Conservation (phyloP, 371 early-diverging fungal genomes). For the Apophysomyces elegans region DNA sequence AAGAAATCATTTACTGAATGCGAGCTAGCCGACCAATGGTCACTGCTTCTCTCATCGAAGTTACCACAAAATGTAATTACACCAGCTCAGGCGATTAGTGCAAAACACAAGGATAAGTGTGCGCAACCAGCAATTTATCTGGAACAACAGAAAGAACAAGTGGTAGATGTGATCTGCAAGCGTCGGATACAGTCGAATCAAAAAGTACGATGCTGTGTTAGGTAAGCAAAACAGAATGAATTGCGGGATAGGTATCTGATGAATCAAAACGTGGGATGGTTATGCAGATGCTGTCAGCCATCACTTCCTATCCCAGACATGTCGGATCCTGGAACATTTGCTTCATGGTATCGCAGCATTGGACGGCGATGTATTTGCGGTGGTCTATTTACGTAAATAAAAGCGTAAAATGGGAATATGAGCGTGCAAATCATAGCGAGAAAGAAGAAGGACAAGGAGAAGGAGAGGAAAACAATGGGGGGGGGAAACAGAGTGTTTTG, state of each 20-base stretch:
- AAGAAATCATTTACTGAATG: not conserved
- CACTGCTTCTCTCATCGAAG: conserved; percentile 16
- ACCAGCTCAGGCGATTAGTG: conserved; percentile 22
- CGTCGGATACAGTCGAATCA: conserved; percentile 23
- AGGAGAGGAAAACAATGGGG: not conserved
- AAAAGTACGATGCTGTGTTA: conserved; percentile 29
- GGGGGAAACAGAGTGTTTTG: not conserved
- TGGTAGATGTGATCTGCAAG: conserved; percentile 43
- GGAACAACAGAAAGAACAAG: conserved; percentile 24
- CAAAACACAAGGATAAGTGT: conserved; percentile 35
- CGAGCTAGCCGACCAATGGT: conserved; percentile 14
- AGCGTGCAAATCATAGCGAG: not conserved
- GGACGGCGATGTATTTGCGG: conserved; percentile 45
- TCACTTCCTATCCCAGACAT: conserved; percentile 19
- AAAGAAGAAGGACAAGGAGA: too few relatives aligned
- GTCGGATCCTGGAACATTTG: conserved; percentile 33
- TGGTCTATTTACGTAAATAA: conserved; percentile 35
- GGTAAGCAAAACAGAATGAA: conserved; percentile 19
- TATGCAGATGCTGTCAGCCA: conserved; percentile 36
- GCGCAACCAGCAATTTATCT: conserved; percentile 44
- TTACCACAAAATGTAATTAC: conserved; percentile 19
- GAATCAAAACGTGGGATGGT: not conserved
- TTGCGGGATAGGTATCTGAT: not conserved
- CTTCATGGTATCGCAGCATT: conserved; percentile 43
- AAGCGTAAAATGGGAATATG: not conserved